Evolutionary conservation across 2,329 filamentous ascomycete species (phyloP), one percentile per base, ranked within the genome.

Genomic region (Xylaria sp.): DNA sequence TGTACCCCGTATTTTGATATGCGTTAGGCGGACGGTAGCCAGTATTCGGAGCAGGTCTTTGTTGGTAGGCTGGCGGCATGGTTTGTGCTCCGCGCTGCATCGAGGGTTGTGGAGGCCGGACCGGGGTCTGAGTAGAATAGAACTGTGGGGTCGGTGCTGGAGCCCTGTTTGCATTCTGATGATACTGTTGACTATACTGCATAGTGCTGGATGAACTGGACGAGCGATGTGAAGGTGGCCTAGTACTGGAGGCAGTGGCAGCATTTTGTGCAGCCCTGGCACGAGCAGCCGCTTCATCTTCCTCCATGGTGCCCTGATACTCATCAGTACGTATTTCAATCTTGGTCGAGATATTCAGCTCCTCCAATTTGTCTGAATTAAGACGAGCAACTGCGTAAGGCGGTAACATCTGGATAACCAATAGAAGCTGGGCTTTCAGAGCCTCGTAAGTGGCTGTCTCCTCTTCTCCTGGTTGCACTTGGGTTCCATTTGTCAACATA

Each of bases 311-410:
- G 4, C 94, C 94, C 71, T 87, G 88, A 78, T 92, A 92, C 75
- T 93, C 89, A 60, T 91, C 89, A 6, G 87, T 89, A 69, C 92
- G 88, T 55, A 97, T 84, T 68, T 93, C 82, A 23, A 97, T 87
- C 77, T 90, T 93, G 54, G 90, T 93, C 81, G 91, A 95, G 77
- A 97, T 91, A 70, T 93, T 91, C 57, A 97, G 83, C 66, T 94
- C 92, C 35, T 91, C 91, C n/a, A 97, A 82, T 78, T 94, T 92
- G 77, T 97, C 92, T 10, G 93, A 93, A 75, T 97, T 91, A 69
- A 97, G 83, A 75, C 96, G 95, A 5, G 94, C 91, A 27, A 97
- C 92, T 1, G 92, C 92, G 77, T 93, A 96, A 1, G 94, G 94
- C 1, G 94, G 94, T 12, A 97, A 82, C 47, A 87, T 89, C 72